phyloP scores from a whole-genome alignment of 768 basidiomycete species.

The Hypholoma fasciculare region DNA sequence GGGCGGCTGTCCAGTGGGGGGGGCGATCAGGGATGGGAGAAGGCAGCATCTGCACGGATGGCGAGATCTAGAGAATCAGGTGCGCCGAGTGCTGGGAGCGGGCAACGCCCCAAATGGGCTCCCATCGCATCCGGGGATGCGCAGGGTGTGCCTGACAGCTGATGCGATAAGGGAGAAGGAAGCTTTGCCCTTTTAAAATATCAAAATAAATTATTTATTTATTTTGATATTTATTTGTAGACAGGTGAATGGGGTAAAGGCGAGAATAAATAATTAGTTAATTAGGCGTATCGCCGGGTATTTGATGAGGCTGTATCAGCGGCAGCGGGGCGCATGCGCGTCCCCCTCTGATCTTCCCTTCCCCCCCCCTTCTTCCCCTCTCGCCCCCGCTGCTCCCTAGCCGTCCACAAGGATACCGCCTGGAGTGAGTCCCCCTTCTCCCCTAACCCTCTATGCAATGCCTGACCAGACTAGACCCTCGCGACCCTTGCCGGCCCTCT shows the following conservation, averaged over 20 bases:
- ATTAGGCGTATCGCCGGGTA: neutral
- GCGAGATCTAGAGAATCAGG: too few relatives aligned
- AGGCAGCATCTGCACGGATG: too few relatives aligned
- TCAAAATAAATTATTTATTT: too few relatives aligned
- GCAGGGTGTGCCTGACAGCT: neutral
- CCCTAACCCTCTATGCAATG: too few relatives aligned
- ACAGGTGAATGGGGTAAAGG: neutral
- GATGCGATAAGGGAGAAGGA: neutral
- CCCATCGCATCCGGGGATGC: neutral
- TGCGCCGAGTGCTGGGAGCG: too few relatives aligned
- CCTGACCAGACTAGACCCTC: constrained; percentile 56
- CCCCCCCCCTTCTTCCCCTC: constrained; percentile 12
- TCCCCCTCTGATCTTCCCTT: neutral
- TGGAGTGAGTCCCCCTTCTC: constrained; percentile 22
- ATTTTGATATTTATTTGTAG: too few relatives aligned
- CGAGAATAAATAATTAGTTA: neutral
- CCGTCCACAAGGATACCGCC: constrained; percentile 29
- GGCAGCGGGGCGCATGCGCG: neutral
- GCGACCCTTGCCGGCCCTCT: constrained; percentile 91
- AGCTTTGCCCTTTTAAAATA: too few relatives aligned
- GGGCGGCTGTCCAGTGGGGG: too few relatives aligned
- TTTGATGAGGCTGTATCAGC: neutral
- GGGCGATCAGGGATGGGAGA: too few relatives aligned
- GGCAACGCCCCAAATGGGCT: neutral
- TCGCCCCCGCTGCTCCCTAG: constrained; percentile 15